Evolutionary conservation across 345 rosid genomes (phyloP), one percentile per base, ranked within the genome.

Genomic region (Salix exigua): DNA sequence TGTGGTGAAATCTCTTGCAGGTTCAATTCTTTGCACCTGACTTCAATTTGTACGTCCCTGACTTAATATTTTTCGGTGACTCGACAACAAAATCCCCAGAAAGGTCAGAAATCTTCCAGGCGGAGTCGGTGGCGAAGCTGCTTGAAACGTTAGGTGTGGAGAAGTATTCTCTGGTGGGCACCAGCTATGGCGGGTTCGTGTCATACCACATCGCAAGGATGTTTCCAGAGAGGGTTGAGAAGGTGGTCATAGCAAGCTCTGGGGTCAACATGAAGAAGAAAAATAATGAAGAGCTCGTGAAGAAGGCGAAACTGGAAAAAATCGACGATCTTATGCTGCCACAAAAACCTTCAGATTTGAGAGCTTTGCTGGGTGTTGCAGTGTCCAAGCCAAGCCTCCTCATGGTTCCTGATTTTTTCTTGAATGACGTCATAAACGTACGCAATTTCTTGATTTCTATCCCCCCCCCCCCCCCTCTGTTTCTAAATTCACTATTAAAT

Each of bases 111-210:
- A 48, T 89, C 17, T 95, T 93, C 50, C 93, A 95, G 85, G 99
- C 97, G 19, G 76, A 72, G 10, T 81, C 83, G 4, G 75, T 93
- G 33, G 91, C 44, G 48, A 91, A 88, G 71, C 75, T 92, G 75
- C 82, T 91, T 19, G 90, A 88, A 62, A 86, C 75, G 58, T 28
- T 88, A 25, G 87, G 84, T 13, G 83, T 90, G 53, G 72, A 77
- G 60, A 88, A 81, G 83, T 95, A 79, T 38, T 77, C 82, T 30
- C 83, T 95, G 1, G 75, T 85, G 74, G 97, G 99, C 25, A 95
- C 97, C 10, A 95, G 99, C 82, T 94, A 94, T 48, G 98, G 98
- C 1, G 98, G 98, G 44, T 87, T 95, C 51, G 97, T 95, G 53
- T 90, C 97, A n/a, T 91, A 90, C 82, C 88, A 88, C 26, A 35